phyloP scores from a whole-genome alignment of 2,329 filamentous ascomycete genomes.

The Pseudophaeomoniella oleicola region DNA sequence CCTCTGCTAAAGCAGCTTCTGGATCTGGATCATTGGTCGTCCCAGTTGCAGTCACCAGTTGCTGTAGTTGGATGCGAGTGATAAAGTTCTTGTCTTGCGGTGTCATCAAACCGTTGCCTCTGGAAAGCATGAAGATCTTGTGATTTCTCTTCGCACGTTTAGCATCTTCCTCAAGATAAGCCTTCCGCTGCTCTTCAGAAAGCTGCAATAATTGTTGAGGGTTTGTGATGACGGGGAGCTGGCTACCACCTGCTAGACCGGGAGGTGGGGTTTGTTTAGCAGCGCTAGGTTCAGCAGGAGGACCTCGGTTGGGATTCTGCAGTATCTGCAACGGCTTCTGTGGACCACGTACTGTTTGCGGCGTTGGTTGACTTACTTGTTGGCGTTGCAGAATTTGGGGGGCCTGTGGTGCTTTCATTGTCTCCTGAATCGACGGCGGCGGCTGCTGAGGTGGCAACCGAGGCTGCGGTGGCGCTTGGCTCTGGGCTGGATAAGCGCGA shows the following conservation, averaged over 20 bases:
- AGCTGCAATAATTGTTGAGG: conserved; percentile 62
- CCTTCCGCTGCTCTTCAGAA: conserved; percentile 68
- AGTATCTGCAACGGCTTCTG: conserved; percentile 56
- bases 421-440: conserved; percentile 2
- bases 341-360: conserved; percentile 26
- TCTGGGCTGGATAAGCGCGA: not conserved
- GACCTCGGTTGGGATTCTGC: conserved; percentile 59
- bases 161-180: conserved; percentile 78
- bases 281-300: conserved; percentile 19
- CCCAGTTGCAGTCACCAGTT: conserved; percentile 82
- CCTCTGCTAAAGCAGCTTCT: conserved; percentile 71
- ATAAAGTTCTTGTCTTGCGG: conserved; percentile 99
- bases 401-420: conserved; percentile 18
- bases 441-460: conserved; percentile 1
- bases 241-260: conserved; percentile 17
- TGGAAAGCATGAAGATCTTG: conserved; percentile 87
- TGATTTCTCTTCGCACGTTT: conserved; percentile 94
- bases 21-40: conserved; percentile 66
- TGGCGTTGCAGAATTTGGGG: conserved; percentile 27
- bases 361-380: conserved; percentile 8
- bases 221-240: conserved; percentile 45
- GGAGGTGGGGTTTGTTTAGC: conserved; percentile 20
- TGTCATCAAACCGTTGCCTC: conserved; percentile 95
- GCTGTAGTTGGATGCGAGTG: conserved; percentile 91
- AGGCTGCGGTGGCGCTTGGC: conserved; percentile 2